Evolutionary conservation across 2,329 filamentous ascomycete genomes (phyloP).

Genomic region (Alternaria conjuncta): DNA sequence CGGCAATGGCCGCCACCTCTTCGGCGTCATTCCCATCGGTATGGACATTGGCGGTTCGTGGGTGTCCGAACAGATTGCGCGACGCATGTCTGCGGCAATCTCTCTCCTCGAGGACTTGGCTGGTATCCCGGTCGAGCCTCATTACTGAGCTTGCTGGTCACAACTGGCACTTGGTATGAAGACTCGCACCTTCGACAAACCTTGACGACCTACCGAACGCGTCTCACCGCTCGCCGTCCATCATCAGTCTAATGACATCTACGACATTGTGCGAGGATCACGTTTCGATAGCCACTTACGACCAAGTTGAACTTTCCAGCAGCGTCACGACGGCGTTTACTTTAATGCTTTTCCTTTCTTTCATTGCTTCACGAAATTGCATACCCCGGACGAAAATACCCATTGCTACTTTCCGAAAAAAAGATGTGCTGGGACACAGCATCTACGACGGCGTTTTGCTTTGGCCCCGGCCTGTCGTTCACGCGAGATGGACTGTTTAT

Average conservation of each 20-base stretch:
- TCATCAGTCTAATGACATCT: not conserved
- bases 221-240: not conserved
- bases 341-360: not conserved
- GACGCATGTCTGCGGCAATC: constrained; percentile 13
- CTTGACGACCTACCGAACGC: not conserved
- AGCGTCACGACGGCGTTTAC: not conserved
- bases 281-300: not conserved
- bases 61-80: constrained; percentile 16
- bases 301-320: not conserved
- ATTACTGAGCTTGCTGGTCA: constrained; percentile 14
- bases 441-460: constrained; percentile 4
- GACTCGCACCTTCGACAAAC: not conserved
- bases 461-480: not conserved
- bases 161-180: not conserved
- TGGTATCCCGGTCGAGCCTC: constrained; percentile 10
- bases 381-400: not conserved
- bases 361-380: not conserved
- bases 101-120: constrained; percentile 19
- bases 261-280: not conserved
- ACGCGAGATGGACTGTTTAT: not conserved
- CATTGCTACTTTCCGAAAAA: not conserved
- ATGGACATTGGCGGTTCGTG: constrained; percentile 22
- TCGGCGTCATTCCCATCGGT: constrained; percentile 22
- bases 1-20: constrained; percentile 27
- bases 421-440: not conserved